These are phyloP conservation scores for Acer yangbiense DNA, from an alignment of 345 rosid species.

Conservation along the genomic window DNA sequence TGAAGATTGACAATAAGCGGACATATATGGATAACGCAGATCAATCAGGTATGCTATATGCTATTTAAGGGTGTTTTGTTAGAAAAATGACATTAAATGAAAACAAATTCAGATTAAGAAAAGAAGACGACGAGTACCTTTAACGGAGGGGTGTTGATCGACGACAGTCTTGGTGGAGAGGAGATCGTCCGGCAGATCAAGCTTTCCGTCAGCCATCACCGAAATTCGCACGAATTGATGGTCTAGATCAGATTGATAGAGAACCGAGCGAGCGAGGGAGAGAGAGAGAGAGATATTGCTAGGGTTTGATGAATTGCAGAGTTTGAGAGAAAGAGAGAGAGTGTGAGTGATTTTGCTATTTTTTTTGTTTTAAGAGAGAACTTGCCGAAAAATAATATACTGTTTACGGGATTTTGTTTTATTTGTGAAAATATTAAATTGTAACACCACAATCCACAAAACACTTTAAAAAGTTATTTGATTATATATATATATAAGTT, in stretches of 20 bases:
- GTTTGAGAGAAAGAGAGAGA: slow-evolving; percentile 3
- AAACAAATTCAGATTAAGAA: background rate
- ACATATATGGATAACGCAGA: background rate
- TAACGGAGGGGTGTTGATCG: slow-evolving; percentile 28
- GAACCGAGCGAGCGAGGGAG: background rate
- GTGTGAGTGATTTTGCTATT: slow-evolving; percentile 3
- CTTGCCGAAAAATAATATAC: background rate
- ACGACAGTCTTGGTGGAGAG: slow-evolving; percentile 31
- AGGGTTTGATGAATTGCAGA: slow-evolving; percentile 20
- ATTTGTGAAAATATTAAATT: background rate
- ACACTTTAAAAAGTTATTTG: too few relatives aligned
- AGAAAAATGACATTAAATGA: slow-evolving; percentile 5
- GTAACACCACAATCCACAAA: background rate
- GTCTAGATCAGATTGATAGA: background rate
- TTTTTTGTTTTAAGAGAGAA: background rate
- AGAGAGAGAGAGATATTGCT: slow-evolving; percentile 11
- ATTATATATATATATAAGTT: background rate
- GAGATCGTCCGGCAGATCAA: slow-evolving; percentile 43
- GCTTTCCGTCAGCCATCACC: slow-evolving; percentile 32
- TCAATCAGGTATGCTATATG: background rate
- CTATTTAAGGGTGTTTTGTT: background rate
- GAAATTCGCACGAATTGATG: background rate
- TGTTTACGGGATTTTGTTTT: background rate
- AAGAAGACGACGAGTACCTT: slow-evolving; percentile 13
- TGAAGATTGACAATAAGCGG: background rate